A percentile compares a stretch with the other conserved stretches of the same genome.
Conservation (phyloP, 306 rosid species). For the Lablab purpureus region DNA sequence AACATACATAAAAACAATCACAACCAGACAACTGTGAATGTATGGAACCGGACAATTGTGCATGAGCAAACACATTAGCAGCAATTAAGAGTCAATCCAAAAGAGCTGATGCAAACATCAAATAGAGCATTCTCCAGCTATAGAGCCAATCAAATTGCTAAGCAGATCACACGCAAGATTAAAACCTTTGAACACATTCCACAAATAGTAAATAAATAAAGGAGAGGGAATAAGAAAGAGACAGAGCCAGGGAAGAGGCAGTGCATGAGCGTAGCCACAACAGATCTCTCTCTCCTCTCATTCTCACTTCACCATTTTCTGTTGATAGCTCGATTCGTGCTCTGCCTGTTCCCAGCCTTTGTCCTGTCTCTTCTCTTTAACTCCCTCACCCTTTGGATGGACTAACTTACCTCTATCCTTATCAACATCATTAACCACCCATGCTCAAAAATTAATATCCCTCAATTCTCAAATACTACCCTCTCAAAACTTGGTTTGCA, state of each 20-base stretch:
- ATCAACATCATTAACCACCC: not conserved
- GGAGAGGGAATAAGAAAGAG: conserved; percentile 14
- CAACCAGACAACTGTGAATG: not conserved
- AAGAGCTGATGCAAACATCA: not conserved
- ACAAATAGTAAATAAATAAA: not conserved
- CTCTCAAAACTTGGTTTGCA: not conserved
- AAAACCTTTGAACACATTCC: not conserved
- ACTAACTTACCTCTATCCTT: conserved; percentile 15
- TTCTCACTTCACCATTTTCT: conserved; percentile 27
- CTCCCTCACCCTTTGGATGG: not conserved
- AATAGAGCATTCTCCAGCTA: not conserved
- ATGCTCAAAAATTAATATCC: not conserved
- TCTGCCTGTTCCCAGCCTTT: conserved; percentile 75
- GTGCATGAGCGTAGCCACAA: conserved; percentile 88
- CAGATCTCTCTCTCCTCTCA: conserved; percentile 29
- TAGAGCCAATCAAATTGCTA: not conserved
- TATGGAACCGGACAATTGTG: conserved; percentile 3
- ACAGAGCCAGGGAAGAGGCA: conserved; percentile 98
- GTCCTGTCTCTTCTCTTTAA: conserved; percentile 21
- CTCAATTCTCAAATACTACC: conserved; percentile 13
- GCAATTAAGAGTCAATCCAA: not conserved
- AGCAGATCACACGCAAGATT: not conserved
- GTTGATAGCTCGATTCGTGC: conserved; percentile 81
- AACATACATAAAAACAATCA: not conserved
- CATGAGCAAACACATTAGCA: conserved; percentile 3